Evolutionary conservation across 306 rosid genomes (phyloP).

Genomic region (Elaeagnus macrophylla): DNA sequence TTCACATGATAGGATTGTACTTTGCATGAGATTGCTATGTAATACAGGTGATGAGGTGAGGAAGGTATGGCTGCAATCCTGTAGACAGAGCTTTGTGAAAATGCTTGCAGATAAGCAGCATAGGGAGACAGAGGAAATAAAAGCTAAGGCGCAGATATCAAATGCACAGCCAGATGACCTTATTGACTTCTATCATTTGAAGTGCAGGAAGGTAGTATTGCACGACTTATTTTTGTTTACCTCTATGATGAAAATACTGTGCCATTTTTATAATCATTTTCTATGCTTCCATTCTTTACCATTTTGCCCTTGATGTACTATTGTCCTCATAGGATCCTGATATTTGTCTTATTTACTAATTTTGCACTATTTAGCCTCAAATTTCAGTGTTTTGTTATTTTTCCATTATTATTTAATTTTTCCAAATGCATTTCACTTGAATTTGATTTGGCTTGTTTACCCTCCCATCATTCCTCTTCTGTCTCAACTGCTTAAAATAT

Average conservation of each 20-base stretch:
- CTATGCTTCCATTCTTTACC: no score
- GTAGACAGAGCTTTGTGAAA: slow-evolving; percentile 62
- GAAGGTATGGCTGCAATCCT: slow-evolving; percentile 52
- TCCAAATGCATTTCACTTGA: no score
- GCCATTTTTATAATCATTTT: neutral
- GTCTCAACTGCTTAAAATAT: no score
- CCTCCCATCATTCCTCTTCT: no score
- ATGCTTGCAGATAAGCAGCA: slow-evolving; percentile 64
- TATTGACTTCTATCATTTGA: slow-evolving; percentile 68
- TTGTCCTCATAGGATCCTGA: no score
- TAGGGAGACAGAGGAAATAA: slow-evolving; percentile 52
- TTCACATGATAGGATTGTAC: slow-evolving; percentile 56
- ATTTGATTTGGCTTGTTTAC: no score
- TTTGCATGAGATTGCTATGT: slow-evolving; percentile 53
- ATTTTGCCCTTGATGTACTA: no score
- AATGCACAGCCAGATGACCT: slow-evolving; percentile 74
- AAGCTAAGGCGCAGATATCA: slow-evolving; percentile 53
- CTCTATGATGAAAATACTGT: no score
- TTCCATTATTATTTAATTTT: no score
- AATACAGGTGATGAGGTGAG: slow-evolving; percentile 49
- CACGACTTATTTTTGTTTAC: neutral
- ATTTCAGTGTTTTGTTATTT: no score
- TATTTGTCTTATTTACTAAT: no score
- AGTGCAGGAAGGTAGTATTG: slow-evolving; percentile 60
- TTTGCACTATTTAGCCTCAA: no score